These are phyloP conservation scores for Dothidotthia symphoricarpi DNA, from an alignment of 2,329 filamentous ascomycete genomes.

Conservation along the genomic window DNA sequence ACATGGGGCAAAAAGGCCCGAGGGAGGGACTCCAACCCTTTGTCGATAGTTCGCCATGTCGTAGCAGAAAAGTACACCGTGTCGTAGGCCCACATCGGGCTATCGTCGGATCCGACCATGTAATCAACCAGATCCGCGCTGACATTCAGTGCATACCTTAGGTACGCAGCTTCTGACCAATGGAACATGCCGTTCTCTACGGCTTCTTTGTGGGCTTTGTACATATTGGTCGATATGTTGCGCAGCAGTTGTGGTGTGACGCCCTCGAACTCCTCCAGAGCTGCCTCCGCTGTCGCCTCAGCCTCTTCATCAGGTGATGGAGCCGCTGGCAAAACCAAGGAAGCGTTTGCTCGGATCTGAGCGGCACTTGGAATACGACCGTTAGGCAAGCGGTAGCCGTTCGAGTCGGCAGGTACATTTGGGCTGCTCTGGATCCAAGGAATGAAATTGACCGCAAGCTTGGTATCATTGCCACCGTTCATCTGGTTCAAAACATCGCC, in stretches of 20 bases:
- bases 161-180: conserved; percentile 64
- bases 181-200: conserved; percentile 58
- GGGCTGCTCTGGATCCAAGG: conserved; percentile 58
- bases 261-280: conserved; percentile 19
- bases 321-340: conserved; percentile 15
- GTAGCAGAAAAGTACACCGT: conserved; percentile 59
- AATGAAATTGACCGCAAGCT: conserved; percentile 59
- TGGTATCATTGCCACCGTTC: conserved; percentile 52
- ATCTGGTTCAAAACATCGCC: conserved; percentile 59
- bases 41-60: conserved; percentile 64
- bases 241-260: conserved; percentile 26
- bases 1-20: conserved; percentile 63
- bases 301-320: conserved; percentile 18
- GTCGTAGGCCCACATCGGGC: conserved; percentile 53
- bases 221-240: conserved; percentile 50
- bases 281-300: conserved; percentile 20
- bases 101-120: conserved; percentile 39
- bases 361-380: conserved; percentile 36
- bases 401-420: conserved; percentile 52
- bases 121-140: conserved; percentile 55
- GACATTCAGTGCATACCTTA: conserved; percentile 58
- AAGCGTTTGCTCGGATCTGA: conserved; percentile 30
- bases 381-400: conserved; percentile 35
- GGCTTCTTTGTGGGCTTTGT: conserved; percentile 54
- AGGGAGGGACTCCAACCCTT: conserved; percentile 59